Base-by-base conservation (phyloP, 2,329 filamentous ascomycete species). In the Rhynchosporium agropyri region DNA sequence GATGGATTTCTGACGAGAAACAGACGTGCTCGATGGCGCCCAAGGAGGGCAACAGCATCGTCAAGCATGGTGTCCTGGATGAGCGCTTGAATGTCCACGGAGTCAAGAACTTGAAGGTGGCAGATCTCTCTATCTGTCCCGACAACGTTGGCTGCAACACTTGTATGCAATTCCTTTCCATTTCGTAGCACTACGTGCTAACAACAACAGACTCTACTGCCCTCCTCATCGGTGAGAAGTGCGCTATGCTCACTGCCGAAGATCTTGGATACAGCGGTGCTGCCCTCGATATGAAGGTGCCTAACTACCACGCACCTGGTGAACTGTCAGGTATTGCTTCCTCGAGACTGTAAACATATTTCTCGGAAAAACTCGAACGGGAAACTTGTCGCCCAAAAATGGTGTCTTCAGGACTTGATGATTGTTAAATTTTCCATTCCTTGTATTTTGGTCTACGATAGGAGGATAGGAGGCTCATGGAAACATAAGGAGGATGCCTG, bases 251-350 rank as follows among this genome's bases (percentile, higher is more conserved):
- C 12, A 73, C 78, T n/a, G 74, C 74, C 46, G 72, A 75, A 64
- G 77, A 79, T 65, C 64, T 79, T 40, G 77, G 77, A 1, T 72
- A 73, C 42, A 90, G 90, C 36, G 71, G 80, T 80, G 67, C 63
- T 36, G 89, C 87, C 9, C 79, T 94, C 65, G 87, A 92, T 48
- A 94, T 94, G 90, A 89, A 86, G 77, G 89, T 89, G 3, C 86
- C 86, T 1, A 80, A 79, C 9, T 89, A 89, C 72, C 76, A 87
- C 64, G 85, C 82, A 0, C 84, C 82, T 0, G 81, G 81, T 4
- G 82, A 84, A 46, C 29, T 68, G 1, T 65, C 64, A 13, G 61
- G 56, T 10, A 63, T 72, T 58, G 66, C 67, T 31, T 49, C 38
- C 13, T 33, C 69, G 38, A 65, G 67, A 62, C 60, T 70, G 38